Percentiles rank a stretch among this genome's conserved stretches.
These are phyloP conservation scores for Huntiella savannae DNA, from an alignment of 2,329 filamentous ascomycete genomes.

Conservation along the genomic window DNA sequence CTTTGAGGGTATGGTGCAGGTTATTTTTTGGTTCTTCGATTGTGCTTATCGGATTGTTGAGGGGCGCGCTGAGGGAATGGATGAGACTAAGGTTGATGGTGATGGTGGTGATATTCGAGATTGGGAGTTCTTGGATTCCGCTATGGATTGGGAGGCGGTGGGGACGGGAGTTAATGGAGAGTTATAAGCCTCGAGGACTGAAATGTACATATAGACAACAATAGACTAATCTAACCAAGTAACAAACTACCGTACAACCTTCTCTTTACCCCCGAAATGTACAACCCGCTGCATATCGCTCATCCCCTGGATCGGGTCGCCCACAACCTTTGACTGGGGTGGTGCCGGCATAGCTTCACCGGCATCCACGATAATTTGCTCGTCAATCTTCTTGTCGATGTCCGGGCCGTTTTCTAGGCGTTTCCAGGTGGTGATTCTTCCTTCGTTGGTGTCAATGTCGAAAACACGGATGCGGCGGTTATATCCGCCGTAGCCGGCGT, in stretches of 20 bases:
- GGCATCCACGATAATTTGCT: conserved; percentile 47
- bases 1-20: conserved; percentile 37
- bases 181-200: too few relatives aligned
- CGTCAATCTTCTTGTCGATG: conserved; percentile 29
- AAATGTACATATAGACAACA: not conserved
- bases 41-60: conserved; percentile 24
- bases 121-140: conserved; percentile 39
- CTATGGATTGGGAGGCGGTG: conserved; percentile 36
- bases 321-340: conserved; percentile 6
- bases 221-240: not conserved
- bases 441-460: conserved; percentile 82
- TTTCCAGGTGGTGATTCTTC: conserved; percentile 81
- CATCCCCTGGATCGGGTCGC: conserved; percentile 10
- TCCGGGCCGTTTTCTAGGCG: conserved; percentile 51
- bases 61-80: conserved; percentile 8
- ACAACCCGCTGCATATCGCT: conserved; percentile 8
- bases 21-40: conserved; percentile 40
- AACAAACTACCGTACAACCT: conserved; percentile 4
- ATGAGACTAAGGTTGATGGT: conserved; percentile 14
- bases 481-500: conserved; percentile 77
- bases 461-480: conserved; percentile 72
- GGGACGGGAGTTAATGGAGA: not conserved
- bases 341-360: conserved; percentile 26
- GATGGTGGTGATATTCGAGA: conserved; percentile 14
- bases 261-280: conserved; percentile 9